Evolutionary conservation across 352 stramenopile genomes (phyloP).

Genomic region (Pythium dissimile): DNA sequence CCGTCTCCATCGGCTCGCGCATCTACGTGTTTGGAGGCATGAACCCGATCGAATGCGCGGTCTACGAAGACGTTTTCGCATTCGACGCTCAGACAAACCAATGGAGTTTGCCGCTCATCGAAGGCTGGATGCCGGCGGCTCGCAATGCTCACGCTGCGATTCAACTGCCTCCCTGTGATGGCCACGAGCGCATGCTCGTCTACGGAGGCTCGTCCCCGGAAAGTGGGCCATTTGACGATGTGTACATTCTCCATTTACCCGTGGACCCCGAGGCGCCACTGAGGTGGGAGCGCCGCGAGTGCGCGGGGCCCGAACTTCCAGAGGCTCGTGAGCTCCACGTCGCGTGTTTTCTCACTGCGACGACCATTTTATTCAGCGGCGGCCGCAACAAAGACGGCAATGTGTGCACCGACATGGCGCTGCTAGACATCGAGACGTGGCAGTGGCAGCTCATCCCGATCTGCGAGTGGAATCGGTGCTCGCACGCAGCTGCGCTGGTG

Average conservation of each 20-base stretch:
- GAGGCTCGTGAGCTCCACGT: conserved; percentile 53
- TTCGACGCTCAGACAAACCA: conserved; percentile 38
- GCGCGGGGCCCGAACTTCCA: conserved; percentile 16
- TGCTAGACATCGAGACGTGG: conserved; percentile 36
- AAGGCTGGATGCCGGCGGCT: conserved; percentile 36
- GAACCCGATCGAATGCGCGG: conserved; percentile 30
- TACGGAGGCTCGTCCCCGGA: conserved; percentile 62
- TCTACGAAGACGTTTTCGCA: conserved; percentile 59
- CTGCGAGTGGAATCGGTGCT: conserved; percentile 55
- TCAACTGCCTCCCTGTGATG: conserved; percentile 16
- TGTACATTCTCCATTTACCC: conserved; percentile 48
- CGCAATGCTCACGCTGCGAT: conserved; percentile 61
- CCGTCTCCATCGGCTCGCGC: conserved; percentile 33
- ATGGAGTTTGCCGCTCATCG: conserved; percentile 32
- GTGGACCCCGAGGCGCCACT: conserved; percentile 4
- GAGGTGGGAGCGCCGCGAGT: conserved; percentile 31
- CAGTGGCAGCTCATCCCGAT: conserved; percentile 50
- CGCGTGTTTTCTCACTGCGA: conserved; percentile 18
- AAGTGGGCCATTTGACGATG: conserved; percentile 44
- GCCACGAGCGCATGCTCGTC: conserved; percentile 36
- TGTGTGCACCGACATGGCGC: conserved; percentile 57
- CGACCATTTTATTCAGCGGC: conserved; percentile 38
- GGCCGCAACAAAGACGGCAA: conserved; percentile 47
- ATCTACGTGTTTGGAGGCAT: conserved; percentile 66
- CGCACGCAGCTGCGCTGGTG: conserved; percentile 30